phyloP scores from a whole-genome alignment of 2,329 filamentous ascomycete species.

The Penicillium sp. region DNA sequence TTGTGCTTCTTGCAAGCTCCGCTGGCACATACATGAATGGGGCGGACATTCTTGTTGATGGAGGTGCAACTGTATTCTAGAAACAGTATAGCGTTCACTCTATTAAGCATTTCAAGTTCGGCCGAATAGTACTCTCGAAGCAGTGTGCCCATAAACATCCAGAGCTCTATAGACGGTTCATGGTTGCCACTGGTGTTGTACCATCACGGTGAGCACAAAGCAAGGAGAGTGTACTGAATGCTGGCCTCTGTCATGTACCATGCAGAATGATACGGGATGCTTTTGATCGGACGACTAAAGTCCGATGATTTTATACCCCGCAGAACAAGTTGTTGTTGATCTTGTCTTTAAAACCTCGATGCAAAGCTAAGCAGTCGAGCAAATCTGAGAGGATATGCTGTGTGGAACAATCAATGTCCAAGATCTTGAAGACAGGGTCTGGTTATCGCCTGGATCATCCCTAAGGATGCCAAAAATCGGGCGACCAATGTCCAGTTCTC shows the following conservation, averaged over 20 bases:
- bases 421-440: neutral
- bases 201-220: no score
- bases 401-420: neutral
- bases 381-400: neutral
- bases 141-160: neutral
- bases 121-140: neutral
- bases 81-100: neutral
- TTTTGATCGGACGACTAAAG: neutral
- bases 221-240: no score
- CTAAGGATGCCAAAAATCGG: neutral
- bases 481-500: neutral
- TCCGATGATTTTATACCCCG: slow-evolving; percentile 1
- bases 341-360: neutral
- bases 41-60: slow-evolving; percentile 66
- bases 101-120: no score
- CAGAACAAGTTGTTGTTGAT: neutral
- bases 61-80: slow-evolving; percentile 40
- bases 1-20: slow-evolving; percentile 61
- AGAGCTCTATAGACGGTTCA: no score
- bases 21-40: slow-evolving; percentile 70
- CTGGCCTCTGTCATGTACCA: no score
- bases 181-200: no score
- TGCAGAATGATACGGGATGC: no score
- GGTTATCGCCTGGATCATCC: neutral
- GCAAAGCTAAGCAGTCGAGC: neutral